Conservation (phyloP, 345 rosid genomes). For the Passiflora organensis region DNA sequence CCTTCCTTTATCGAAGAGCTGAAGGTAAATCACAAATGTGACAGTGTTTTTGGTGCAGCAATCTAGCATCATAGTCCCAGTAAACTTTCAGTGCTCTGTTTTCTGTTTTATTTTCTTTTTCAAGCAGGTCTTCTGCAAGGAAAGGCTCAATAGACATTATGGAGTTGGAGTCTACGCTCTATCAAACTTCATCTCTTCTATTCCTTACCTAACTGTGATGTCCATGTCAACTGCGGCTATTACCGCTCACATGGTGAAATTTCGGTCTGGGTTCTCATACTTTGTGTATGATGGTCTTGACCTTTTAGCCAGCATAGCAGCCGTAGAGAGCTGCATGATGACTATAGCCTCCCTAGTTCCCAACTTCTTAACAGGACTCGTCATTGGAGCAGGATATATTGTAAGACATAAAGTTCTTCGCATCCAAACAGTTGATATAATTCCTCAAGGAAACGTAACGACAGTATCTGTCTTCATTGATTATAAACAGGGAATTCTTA, state of each 20-base stretch:
- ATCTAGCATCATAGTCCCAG: background rate
- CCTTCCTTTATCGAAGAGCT: conserved; percentile 53
- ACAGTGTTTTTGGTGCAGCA: too few species aligned
- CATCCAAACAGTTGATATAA: background rate
- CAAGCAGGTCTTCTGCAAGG: conserved; percentile 38
- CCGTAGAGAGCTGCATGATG: conserved; percentile 55
- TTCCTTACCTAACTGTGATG: conserved; percentile 38
- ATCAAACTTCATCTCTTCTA: conserved; percentile 51
- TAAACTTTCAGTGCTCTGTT: conserved; percentile 1
- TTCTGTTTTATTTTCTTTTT: background rate
- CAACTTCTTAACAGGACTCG: conserved; percentile 47
- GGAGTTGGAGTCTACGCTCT: conserved; percentile 35
- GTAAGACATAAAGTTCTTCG: conserved; percentile 26
- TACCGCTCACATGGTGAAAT: conserved; percentile 44
- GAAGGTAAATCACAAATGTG: conserved; percentile 27
- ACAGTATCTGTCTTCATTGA: conserved; percentile 1
- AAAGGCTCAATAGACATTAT: conserved; percentile 42
- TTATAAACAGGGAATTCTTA: conserved; percentile 34
- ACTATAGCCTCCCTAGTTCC: conserved; percentile 51
- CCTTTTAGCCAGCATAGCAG: conserved; percentile 37
- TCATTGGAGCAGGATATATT: conserved; percentile 43
- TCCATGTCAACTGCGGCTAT: conserved; percentile 33
- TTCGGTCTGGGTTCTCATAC: conserved; percentile 29
- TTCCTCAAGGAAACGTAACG: background rate
- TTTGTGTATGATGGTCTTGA: conserved; percentile 28